Evolutionary conservation across 1,139 yeast species (phyloP), one percentile per base, ranked within the genome.

Genomic region (Meyerozyma sp.): DNA sequence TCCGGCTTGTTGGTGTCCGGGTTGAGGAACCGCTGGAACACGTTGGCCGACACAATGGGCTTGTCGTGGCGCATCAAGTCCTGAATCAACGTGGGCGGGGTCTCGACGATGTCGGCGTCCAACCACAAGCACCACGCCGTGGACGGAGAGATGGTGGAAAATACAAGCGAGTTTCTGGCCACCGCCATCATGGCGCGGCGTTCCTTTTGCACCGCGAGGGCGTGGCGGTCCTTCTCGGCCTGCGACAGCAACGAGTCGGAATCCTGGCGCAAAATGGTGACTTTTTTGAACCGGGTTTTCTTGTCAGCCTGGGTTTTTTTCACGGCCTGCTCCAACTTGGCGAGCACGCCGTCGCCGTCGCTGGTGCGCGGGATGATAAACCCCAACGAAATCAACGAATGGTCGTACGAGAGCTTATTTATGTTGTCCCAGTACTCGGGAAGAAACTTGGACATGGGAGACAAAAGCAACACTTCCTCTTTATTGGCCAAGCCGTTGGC

Each of bases 91-190:
- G 86, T 79, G 14, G 77, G 66, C 14, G 96, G 95, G 3, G 96
- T 80, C 65, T 93, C 98, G 32, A 91, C 78, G 40, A 93, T 84
- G 66, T 93, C 98, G 3, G 96, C 83, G 65, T 93, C 98, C 53
- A 93, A 71, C 98, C 98, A 94, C 42, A 93, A 70, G 26, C 91
- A 84, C 98, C 98, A 93, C 26, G 95, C 81, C 6, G 95, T 90
- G 50, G 84, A 78, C 13, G 97, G 95, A 1, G 91, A 84, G 41
- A 93, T 70, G 2, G 97, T 81, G n/a, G 97, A 85, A 64, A 90
- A 88, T 39, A 93, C 73, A 46, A 93, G 70, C 32, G 96, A 90
- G 68, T 93, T 93, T 62, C 98, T 76, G 2, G 98, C 97, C 49
- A 88, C 68, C 2, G 97, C 95, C 98, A 93, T 91, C 61, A 83